These are phyloP conservation scores for Coffea eugenioides DNA, from an alignment of 257 asterid genomes.

Conservation along the genomic window DNA sequence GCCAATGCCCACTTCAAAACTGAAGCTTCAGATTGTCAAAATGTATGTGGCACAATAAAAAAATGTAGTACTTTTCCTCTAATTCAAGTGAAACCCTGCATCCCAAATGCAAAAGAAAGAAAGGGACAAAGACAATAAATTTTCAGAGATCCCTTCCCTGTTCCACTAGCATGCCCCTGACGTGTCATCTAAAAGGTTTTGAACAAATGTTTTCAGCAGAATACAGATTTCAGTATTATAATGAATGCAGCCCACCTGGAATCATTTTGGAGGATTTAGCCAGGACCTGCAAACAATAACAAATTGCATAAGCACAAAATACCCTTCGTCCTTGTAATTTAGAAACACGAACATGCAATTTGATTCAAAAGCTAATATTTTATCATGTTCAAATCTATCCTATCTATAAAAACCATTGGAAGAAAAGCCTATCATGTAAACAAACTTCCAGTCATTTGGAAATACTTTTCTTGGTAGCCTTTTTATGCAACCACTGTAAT, in stretches of 20 bases:
- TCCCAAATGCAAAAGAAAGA: background rate
- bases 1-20: background rate
- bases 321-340: background rate
- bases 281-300: slow-evolving; percentile 59
- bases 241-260: slow-evolving; percentile 58
- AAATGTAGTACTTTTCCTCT: background rate
- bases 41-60: background rate
- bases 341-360: background rate
- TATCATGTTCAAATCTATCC: background rate
- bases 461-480: background rate
- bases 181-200: slow-evolving; percentile 1
- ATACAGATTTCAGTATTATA: background rate
- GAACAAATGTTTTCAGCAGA: background rate
- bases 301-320: slow-evolving; percentile 26
- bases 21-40: background rate
- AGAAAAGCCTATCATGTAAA: background rate
- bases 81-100: background rate
- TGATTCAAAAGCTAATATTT: background rate
- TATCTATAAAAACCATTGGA: background rate
- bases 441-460: background rate
- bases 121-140: background rate
- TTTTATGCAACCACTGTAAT: background rate
- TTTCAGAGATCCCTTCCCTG: background rate
- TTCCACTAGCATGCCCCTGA: background rate
- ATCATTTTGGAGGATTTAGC: slow-evolving; percentile 94